Evolutionary conservation across 139 green algal genomes (phyloP).

Genomic region (Haematococcus sp.): DNA sequence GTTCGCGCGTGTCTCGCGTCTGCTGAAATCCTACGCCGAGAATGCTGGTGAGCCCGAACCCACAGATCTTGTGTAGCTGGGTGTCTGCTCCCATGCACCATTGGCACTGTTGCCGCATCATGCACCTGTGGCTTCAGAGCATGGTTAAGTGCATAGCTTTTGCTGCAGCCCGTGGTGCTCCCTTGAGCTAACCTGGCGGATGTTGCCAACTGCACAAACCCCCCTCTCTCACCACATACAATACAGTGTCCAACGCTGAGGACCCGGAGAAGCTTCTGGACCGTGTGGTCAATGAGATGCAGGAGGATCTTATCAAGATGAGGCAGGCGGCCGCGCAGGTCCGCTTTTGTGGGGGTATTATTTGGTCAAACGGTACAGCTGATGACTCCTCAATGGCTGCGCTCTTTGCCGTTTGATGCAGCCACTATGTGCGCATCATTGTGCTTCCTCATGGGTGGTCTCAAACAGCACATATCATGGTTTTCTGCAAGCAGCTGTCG

Average conservation of each 20-base stretch:
- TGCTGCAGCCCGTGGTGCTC: not conserved
- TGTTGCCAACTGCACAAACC: too few relatives aligned
- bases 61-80: not conserved
- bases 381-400: too few relatives aligned
- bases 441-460: too few relatives aligned
- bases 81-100: not conserved
- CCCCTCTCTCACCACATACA: not conserved
- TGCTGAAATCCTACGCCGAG: conserved; percentile 91
- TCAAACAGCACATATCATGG: too few relatives aligned
- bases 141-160: conserved; percentile 20
- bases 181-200: not conserved
- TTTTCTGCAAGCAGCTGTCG: too few relatives aligned
- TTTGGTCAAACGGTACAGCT: too few relatives aligned
- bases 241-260: conserved; percentile 74
- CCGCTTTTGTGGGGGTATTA: too few relatives aligned
- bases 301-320: conserved; percentile 97
- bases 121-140: conserved; percentile 3
- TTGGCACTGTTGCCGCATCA: not conserved
- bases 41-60: conserved; percentile 74
- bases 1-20: conserved; percentile 77
- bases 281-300: conserved; percentile 96
- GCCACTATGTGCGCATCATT: too few relatives aligned
- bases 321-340: conserved; percentile 93
- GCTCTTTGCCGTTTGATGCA: too few relatives aligned
- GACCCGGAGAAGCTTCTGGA: conserved; percentile 99